Evolutionary conservation across 306 rosid genomes (phyloP), one percentile per base, ranked within the genome.

Genomic region (Cicer arietinum): DNA sequence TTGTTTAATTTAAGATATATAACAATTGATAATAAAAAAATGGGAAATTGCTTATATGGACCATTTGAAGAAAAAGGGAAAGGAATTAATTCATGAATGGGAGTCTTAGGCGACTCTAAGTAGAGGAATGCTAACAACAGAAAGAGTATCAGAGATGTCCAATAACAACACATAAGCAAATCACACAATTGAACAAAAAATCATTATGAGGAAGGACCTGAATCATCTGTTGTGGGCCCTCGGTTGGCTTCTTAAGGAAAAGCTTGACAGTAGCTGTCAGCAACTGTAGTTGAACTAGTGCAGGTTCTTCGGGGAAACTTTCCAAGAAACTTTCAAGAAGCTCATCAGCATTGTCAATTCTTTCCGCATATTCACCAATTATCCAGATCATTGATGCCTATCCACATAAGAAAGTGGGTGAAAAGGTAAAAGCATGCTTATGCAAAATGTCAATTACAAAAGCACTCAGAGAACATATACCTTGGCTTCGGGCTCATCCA

Each of bases 311-410:
- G 0, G 56, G 77, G 85, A 84, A 84, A 86, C 89, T 92, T 85
- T 95, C 99, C 86, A 95, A 83, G 88, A 95, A 95, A 81, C 99
- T 95, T 76, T 95, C 98, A 73, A 95, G 99, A 69, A 95, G 99
- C 85, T 95, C 99, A 71, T 95, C 99, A 42, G 99, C 99, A 85
- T 95, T 95, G 85, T 95, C 99, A 83, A 95, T 95, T 89, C 99
- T 89, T 85, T 95, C 99, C 7, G 99, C 99, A 75, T 95, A 95
- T 74, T 95, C 99, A 50, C 99, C 99, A 84, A 95, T 95, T 77
- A 95, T 95, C 99, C 99, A 95, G 53, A 95, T 95, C 99, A 95
- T 95, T 11, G 99, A 95, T 42, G 99, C 99, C 99, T 95, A 56
- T 59, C 76, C 75, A 46, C 46, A 71, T 14, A 64, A 89, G 93